Conservation (phyloP, 345 rosid species). For the Lepidium africanum region DNA sequence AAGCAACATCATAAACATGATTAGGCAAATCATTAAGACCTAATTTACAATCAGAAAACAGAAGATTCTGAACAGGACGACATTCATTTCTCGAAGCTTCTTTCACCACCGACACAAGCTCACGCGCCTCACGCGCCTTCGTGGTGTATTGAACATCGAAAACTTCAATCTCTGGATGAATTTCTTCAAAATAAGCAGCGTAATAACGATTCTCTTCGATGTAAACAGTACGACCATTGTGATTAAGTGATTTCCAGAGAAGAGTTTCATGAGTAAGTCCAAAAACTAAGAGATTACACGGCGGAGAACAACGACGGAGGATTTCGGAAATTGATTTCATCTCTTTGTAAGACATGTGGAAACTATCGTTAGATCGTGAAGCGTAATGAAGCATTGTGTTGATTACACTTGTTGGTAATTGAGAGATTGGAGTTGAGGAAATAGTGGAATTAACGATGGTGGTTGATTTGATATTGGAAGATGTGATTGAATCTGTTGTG, state of each 20-base stretch:
- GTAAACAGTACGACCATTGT: slow-evolving; percentile 80
- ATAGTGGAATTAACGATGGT: slow-evolving; percentile 5
- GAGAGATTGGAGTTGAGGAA: slow-evolving; percentile 30
- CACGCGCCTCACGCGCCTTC: slow-evolving; percentile 48
- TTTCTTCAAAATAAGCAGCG: slow-evolving; percentile 82
- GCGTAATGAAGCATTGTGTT: slow-evolving; percentile 87
- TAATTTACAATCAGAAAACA: slow-evolving; percentile 80
- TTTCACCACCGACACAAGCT: slow-evolving; percentile 49
- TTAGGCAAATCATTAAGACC: slow-evolving; percentile 90
- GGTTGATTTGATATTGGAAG: slow-evolving; percentile 23
- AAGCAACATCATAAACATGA: slow-evolving; percentile 84
- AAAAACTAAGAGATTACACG: slow-evolving; percentile 82
- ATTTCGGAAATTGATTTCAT: slow-evolving; percentile 75
- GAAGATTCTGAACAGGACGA: slow-evolving; percentile 80
- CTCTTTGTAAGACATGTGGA: slow-evolving; percentile 67
- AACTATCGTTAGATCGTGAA: slow-evolving; percentile 65
- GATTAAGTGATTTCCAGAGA: slow-evolving; percentile 87
- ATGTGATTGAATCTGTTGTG: slow-evolving; percentile 52
- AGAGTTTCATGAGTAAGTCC: slow-evolving; percentile 92
- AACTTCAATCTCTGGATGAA: slow-evolving; percentile 85
- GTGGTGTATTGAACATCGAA: slow-evolving; percentile 96
- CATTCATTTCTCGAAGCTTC: slow-evolving; percentile 65
- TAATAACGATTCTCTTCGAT: slow-evolving; percentile 91
- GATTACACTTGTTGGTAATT: slow-evolving; percentile 53
- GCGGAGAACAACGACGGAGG: slow-evolving; percentile 69